phyloP scores from a whole-genome alignment of 345 rosid genomes.

The Streptanthus diversifolius region DNA sequence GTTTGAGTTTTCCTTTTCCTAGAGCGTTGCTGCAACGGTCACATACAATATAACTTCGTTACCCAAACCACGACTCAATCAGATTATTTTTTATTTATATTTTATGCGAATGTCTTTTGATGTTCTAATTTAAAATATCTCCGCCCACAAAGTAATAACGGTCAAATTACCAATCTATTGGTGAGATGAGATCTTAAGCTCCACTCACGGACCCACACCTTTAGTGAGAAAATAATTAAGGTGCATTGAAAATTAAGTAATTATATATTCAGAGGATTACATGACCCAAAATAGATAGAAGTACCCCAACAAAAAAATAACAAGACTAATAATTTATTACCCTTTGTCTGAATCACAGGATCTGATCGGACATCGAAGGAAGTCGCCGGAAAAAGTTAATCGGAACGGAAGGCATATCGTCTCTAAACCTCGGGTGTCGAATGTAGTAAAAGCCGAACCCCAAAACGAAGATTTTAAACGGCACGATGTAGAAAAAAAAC shows the following conservation, averaged over 20 bases:
- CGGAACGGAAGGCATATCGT: constrained; percentile 75
- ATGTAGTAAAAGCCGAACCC: constrained; percentile 68
- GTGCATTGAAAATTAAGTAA: neutral
- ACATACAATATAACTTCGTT: constrained; percentile 11
- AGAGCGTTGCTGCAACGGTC: constrained; percentile 30
- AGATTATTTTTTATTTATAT: neutral
- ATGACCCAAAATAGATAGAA: constrained; percentile 1
- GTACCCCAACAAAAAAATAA: neutral
- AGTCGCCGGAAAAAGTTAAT: constrained; percentile 76
- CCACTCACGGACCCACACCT: constrained; percentile 23
- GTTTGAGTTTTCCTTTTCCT: neutral
- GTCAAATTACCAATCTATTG: constrained; percentile 20
- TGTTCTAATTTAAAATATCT: constrained; percentile 1
- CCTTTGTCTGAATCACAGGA: constrained; percentile 37
- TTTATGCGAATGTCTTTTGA: neutral
- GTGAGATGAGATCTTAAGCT: constrained; percentile 13
- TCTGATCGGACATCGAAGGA: constrained; percentile 80
- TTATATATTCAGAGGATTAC: constrained; percentile 16
- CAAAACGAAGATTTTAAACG: constrained; percentile 56
- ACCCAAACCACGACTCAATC: constrained; percentile 19
- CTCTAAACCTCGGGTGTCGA: constrained; percentile 86
- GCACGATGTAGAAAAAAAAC: constrained; percentile 61
- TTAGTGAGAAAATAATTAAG: neutral
- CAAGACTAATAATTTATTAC: neutral
- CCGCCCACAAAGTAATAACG: constrained; percentile 29